These are phyloP conservation scores for Claviceps pazoutovae DNA, from an alignment of 2,329 filamentous ascomycete species.

Conservation along the genomic window DNA sequence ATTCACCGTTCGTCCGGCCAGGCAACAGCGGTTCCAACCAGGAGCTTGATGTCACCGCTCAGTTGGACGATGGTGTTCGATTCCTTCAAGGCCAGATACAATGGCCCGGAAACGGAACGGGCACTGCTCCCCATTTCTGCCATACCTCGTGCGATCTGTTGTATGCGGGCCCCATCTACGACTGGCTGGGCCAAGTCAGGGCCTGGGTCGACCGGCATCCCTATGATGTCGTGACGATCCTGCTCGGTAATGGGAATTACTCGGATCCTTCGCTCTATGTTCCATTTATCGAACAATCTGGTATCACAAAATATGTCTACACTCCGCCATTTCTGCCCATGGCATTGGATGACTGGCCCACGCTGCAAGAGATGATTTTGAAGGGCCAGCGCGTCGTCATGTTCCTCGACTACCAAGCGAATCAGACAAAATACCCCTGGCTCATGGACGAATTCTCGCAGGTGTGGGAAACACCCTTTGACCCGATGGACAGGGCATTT, in stretches of 20 bases:
- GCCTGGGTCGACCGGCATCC: slow-evolving; percentile 64
- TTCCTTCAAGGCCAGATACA: slow-evolving; percentile 52
- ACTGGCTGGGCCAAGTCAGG: slow-evolving; percentile 55
- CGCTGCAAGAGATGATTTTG: slow-evolving; percentile 62
- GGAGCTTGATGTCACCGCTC: slow-evolving; percentile 47
- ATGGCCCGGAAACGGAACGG: slow-evolving; percentile 33
- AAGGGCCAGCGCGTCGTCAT: slow-evolving; percentile 57
- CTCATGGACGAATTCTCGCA: slow-evolving; percentile 78
- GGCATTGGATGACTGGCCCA: slow-evolving; percentile 67
- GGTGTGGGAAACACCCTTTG: slow-evolving; percentile 85
- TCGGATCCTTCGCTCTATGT: slow-evolving; percentile 50
- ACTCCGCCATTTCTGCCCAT: slow-evolving; percentile 57
- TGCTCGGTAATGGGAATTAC: slow-evolving; percentile 74
- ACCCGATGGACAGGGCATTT: slow-evolving; percentile 49
- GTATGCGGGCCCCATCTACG: slow-evolving; percentile 63
- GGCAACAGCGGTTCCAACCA: slow-evolving; percentile 70
- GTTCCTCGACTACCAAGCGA: slow-evolving; percentile 74
- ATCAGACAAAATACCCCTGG: slow-evolving; percentile 68
- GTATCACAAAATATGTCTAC: slow-evolving; percentile 61
- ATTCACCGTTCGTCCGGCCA: slow-evolving; percentile 59
- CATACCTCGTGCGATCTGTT: slow-evolving; percentile 74
- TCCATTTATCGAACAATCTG: slow-evolving; percentile 54
- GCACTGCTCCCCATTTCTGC: slow-evolving; percentile 52
- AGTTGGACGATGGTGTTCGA: slow-evolving; percentile 65
- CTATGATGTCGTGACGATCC: slow-evolving; percentile 75